These are phyloP conservation scores for Umbelopsis vinacea DNA, from an alignment of 192 early-diverging fungal genomes.

Conservation along the genomic window DNA sequence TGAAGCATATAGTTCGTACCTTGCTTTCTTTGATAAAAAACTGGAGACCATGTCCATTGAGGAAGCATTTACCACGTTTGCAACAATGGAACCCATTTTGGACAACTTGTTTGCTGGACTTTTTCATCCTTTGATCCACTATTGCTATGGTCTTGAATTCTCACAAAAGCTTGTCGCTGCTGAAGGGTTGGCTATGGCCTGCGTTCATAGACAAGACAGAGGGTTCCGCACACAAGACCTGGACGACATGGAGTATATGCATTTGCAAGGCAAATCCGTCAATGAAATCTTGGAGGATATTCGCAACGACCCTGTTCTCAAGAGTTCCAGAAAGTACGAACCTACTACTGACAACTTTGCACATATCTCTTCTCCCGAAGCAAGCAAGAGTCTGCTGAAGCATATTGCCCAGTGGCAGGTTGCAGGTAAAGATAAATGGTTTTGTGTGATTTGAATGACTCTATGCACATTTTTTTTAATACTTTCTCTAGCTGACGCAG, in stretches of 20 bases:
- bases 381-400: neutral
- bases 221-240: neutral
- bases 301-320: neutral
- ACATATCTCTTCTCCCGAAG: neutral
- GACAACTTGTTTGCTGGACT: neutral
- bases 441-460: no score
- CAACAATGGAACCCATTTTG: neutral
- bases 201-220: neutral
- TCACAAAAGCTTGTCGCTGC: neutral
- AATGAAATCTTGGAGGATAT: neutral
- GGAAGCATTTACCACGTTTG: neutral
- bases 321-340: neutral
- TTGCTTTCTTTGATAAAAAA: constrained; percentile 10
- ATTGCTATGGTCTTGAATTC: constrained; percentile 5
- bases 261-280: neutral
- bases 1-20: constrained; percentile 5
- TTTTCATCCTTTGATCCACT: constrained; percentile 2
- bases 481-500: neutral
- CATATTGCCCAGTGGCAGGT: neutral
- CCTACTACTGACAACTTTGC: no score
- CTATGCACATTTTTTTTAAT: no score
- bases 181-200: constrained; percentile 14
- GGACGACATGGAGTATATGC: neutral
- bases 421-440: constrained; percentile 1
- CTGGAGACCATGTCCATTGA: neutral